Evolutionary conservation across 441 rosid species (phyloP), one percentile per base, ranked within the genome.

Genomic region (Euphorbia celastroides): DNA sequence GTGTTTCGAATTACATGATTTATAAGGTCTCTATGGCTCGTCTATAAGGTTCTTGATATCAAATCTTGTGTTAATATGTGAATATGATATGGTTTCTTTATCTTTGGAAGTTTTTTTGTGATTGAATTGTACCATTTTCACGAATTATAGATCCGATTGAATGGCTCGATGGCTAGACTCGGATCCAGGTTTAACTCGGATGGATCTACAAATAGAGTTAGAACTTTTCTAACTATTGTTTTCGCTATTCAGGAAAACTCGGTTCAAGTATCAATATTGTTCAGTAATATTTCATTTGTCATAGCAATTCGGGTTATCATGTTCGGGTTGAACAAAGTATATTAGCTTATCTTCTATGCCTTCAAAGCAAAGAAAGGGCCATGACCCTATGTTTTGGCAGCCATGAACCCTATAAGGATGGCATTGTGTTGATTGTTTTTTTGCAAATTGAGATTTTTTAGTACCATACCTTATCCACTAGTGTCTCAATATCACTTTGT

Each of bases 51-150:
- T 73, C 57, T 54, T 70, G 59, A 28, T 65, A 41, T 41, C 44
- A n/a, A 48, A 71, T 36, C 59, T 64, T 57, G 41, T 66, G 77
- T 75, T 72, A 52, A 74, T 70, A 42, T 79, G 73, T 62, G 73
- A 78, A 83, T 70, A 77, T 78, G 76, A 55, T 57, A 62, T 62
- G 20, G 72, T 31, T 76, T 78, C 58, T 70, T 57, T 30, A 4
- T 70, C 62, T 19, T 20, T 44, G 28, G 28, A 10, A 46, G 56
- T 26, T 42, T 30, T 50, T 54, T 62, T 62, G 54, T 42, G 36
- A 25, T 63, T 27, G 38, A 46, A n/a, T 63, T 44, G 1, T 7
- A 27, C 38, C 38, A 9, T 46, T 44, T 25, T 46, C 1, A 1
- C 26, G 54, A 36, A 7, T 23, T 25, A 23, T 14, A 0, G 11